Conservation (phyloP, 495 filamentous ascomycete species). For the Polyplosphaeria fusca region DNA sequence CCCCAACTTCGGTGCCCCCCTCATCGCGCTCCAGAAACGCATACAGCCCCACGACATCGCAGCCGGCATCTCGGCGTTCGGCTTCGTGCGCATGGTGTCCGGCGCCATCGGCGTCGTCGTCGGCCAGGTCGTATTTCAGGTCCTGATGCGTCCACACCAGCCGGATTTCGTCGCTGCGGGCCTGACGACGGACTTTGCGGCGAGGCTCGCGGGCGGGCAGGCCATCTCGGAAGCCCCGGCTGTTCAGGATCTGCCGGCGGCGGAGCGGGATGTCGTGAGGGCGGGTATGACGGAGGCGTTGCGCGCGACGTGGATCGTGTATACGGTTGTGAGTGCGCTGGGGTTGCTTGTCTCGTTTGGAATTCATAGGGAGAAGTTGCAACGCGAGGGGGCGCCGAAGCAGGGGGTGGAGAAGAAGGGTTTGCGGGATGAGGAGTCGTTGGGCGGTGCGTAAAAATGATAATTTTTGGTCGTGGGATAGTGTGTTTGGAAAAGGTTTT, state of each 20-base stretch:
- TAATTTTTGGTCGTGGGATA: too few species aligned
- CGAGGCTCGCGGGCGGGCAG: constrained; percentile 18
- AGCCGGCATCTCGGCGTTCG: constrained; percentile 30
- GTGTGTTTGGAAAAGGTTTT: too few species aligned
- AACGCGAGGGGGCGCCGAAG: too few species aligned
- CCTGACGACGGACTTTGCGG: constrained; percentile 15
- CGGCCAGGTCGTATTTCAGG: constrained; percentile 32
- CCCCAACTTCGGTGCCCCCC: constrained; percentile 56
- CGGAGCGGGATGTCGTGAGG: constrained; percentile 10
- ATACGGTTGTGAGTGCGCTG: constrained; percentile 13
- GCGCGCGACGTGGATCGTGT: constrained; percentile 20
- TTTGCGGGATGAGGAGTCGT: too few species aligned
- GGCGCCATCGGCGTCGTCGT: constrained; percentile 33
- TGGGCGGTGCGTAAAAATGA: too few species aligned
- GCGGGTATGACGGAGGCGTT: constrained; percentile 4
- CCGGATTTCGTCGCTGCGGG: not conserved
- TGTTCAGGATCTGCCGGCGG: constrained; percentile 10
- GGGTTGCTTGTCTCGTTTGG: constrained; percentile 52
- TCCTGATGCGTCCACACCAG: constrained; percentile 39
- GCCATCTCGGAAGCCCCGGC: constrained; percentile 10
- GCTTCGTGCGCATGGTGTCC: constrained; percentile 31
- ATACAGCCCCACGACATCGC: constrained; percentile 41
- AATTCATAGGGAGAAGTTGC: constrained; percentile 53
- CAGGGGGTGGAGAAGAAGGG: too few species aligned
- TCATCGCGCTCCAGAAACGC: constrained; percentile 57